Evolutionary conservation across 768 basidiomycete species (phyloP), one percentile per base, ranked within the genome.

Genomic region (Tylopilus sp.): DNA sequence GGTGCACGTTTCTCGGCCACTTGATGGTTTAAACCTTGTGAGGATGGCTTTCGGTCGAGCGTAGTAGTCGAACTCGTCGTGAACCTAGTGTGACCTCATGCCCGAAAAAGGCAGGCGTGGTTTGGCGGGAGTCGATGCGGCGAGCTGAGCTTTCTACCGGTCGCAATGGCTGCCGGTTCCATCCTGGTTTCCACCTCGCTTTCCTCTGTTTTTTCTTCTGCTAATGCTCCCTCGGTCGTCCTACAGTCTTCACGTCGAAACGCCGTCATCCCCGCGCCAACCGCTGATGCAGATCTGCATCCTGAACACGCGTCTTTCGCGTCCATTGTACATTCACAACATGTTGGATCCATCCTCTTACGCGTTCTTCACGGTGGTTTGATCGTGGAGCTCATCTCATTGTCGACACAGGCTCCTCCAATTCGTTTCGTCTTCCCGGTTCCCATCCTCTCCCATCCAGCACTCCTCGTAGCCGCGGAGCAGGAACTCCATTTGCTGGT

Each of bases 361-460:
- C 86, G 92, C 54, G 78, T 91, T 42, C 75, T 92, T 49, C 86
- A 92, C 56, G 82, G 79, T 41, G 86, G 85, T 24, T 71, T 83
- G 56, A 84, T 91, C 45, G 69, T 92, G 38, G 89, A 94, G 63
- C 80, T 95, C 42, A 64, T 84, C 33, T 89, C 90, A n/a, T 73
- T 92, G 41, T 82, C 87, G 6, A 77, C 79, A 2, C 74, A 82
- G 57, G 73, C 84, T 3, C 74, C 79, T 29, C 84, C 90, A 17
- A 78, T 92, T 56, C 84, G 89, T 52, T 82, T 94, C 66, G 76
- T 88, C 58, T 90, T 92, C 60, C 89, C 90, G 33, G 82, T 87
- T 11, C 64, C 79, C 33, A 69, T 93, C 45, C 68, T 89, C 25
- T 76, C 85, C 13, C 72, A 78, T 44, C 90, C 92, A 3, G 78